These are phyloP conservation scores for Aspergillus japonicus DNA, from an alignment of 2,329 filamentous ascomycete species.

Conservation along the genomic window DNA sequence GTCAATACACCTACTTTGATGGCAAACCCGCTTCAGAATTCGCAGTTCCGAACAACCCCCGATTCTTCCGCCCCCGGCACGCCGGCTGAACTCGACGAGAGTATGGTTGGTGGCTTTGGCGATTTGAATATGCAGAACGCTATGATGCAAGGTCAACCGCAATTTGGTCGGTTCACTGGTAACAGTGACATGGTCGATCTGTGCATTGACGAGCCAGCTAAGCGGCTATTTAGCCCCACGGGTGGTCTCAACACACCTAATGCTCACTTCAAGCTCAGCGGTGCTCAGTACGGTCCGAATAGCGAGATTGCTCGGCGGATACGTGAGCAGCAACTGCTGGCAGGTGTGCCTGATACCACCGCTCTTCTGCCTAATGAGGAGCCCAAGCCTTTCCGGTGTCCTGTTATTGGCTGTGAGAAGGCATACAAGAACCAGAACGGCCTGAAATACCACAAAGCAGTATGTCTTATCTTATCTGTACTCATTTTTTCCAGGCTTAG, in stretches of 20 bases:
- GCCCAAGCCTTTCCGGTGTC: slow-evolving; percentile 95
- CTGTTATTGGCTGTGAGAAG: slow-evolving; percentile 97
- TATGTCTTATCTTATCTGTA: slow-evolving; percentile 44
- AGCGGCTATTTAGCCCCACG: slow-evolving; percentile 84
- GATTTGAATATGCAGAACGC: slow-evolving; percentile 59
- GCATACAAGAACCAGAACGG: slow-evolving; percentile 99
- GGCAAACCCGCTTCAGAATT: slow-evolving; percentile 67
- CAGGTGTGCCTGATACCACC: slow-evolving; percentile 52
- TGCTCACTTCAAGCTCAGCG: slow-evolving; percentile 71
- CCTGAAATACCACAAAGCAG: slow-evolving; percentile 80
- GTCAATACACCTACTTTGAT: slow-evolving; percentile 92
- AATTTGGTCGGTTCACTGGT: slow-evolving; percentile 45
- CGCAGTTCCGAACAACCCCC: slow-evolving; percentile 55
- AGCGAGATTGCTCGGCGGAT: slow-evolving; percentile 70
- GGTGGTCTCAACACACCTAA: slow-evolving; percentile 67
- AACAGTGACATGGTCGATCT: slow-evolving; percentile 57
- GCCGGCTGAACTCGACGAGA: slow-evolving; percentile 72
- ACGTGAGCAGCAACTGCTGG: slow-evolving; percentile 63
- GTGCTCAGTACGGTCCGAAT: slow-evolving; percentile 72
- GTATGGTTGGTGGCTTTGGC: slow-evolving; percentile 62
- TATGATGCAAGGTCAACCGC: slow-evolving; percentile 44
- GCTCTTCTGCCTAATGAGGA: slow-evolving; percentile 68
- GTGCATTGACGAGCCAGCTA: slow-evolving; percentile 89
- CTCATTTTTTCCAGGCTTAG: slow-evolving; percentile 13
- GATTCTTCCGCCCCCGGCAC: slow-evolving; percentile 69